Base-by-base conservation (phyloP, 1,139 yeast genomes). In the Taphrina wiesneri region DNA sequence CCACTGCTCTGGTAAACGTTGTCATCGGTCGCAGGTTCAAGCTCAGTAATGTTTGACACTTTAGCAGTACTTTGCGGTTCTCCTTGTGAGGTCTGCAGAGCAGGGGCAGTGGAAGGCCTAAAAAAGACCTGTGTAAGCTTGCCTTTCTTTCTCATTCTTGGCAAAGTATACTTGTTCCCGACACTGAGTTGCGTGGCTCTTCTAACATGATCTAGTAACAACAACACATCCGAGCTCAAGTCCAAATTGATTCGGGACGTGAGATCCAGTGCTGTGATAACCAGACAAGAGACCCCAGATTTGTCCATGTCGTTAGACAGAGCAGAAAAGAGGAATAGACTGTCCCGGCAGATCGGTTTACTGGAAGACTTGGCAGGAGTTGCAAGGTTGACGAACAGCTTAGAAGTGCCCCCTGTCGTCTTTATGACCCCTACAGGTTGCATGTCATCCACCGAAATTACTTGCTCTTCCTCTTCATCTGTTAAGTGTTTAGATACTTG, bases 91-190 rank as follows among this genome's bases (percentile, higher is more conserved):
- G 7, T 19, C n/a, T 21, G 6, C 4, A 19, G 9, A 11, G 11
- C 21, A 15, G 26, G 45, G 11, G n/a, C 23, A 2, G 17, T 41
- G 23, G 46, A n/a, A 11, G 15, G 36, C 36, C 2, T 32, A 32
- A 11, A 19, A 7, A 39, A 3, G 11, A 45, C 49, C 11, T 21
- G 25, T 23, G 49, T 13, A 21, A 45, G 49, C 28, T 21, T 45
- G 15, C 59, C 59, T 41, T 54, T 54, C 36, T 39, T 54, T 13
- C 47, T 9, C 59, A 54, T 54, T 34, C 23, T 54, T 5, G 59
- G 59, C 21, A 54, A 39, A 7, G 47, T 54, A n/a, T 25, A 54
- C 23, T 36, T 54, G 15, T 23, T 11, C 5, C 34, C 23, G 13
- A 54, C 13, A 1, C 4, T 32, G 19, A 39, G 36, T 5, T 6